Conservation (phyloP, 1,139 yeast species). For the Taiozyma sp. region DNA sequence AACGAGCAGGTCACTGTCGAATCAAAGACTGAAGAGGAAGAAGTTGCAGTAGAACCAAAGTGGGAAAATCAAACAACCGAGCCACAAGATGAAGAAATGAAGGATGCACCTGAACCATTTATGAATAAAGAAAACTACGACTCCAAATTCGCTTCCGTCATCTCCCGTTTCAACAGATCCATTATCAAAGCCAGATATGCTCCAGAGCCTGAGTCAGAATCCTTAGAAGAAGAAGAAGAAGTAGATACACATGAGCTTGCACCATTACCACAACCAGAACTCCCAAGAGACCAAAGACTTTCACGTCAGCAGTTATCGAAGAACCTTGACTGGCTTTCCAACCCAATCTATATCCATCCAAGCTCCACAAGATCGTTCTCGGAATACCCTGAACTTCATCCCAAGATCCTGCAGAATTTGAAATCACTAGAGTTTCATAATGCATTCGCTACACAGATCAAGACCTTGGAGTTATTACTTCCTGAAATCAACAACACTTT, state of each 20-base stretch:
- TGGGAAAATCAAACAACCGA: background rate
- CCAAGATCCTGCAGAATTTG: conserved; percentile 42
- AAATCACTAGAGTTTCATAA: conserved; percentile 36
- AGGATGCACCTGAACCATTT: background rate
- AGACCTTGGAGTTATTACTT: conserved; percentile 54
- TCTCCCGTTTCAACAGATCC: conserved; percentile 36
- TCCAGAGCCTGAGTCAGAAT: conserved; percentile 6
- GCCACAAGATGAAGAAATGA: conserved; percentile 4
- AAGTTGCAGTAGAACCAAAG: background rate
- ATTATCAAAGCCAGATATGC: conserved; percentile 25
- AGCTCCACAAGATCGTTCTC: conserved; percentile 36
- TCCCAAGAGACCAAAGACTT: conserved; percentile 46
- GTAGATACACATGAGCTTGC: conserved; percentile 47
- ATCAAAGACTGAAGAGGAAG: conserved; percentile 2
- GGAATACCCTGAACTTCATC: conserved; percentile 30
- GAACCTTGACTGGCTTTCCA: conserved; percentile 59
- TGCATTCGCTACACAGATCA: conserved; percentile 78
- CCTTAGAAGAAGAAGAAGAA: conserved; percentile 16
- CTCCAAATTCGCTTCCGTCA: conserved; percentile 27
- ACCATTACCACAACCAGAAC: conserved; percentile 80
- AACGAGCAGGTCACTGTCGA: conserved; percentile 5
- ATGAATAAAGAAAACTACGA: conserved; percentile 15
- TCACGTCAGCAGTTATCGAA: conserved; percentile 35
- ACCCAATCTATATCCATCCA: conserved; percentile 53
- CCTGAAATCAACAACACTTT: conserved; percentile 43